These are phyloP conservation scores for Ascochyta clinopodiicola DNA, from an alignment of 2,329 filamentous ascomycete species.

Conservation along the genomic window DNA sequence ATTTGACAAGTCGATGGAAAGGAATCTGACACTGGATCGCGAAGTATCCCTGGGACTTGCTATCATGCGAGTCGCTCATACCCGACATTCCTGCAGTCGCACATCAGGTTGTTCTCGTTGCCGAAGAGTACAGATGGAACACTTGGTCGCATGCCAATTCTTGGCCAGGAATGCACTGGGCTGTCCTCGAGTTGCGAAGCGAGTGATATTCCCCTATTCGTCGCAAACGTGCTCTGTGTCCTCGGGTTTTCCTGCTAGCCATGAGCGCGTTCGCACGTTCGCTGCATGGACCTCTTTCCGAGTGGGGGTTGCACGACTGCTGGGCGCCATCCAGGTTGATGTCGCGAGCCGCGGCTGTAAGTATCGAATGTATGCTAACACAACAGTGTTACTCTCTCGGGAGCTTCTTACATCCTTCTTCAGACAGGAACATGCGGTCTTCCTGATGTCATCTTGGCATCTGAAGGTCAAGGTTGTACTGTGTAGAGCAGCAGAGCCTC, in stretches of 20 bases:
- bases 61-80: not conserved
- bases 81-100: not conserved
- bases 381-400: not conserved
- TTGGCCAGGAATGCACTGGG: constrained; percentile 4
- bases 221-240: not conserved
- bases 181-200: not conserved
- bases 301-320: not conserved
- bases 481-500: not conserved
- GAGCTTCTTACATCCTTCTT: not conserved
- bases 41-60: not conserved
- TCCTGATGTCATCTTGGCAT: not conserved
- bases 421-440: not conserved
- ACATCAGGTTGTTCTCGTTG: not conserved
- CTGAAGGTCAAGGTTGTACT: not conserved
- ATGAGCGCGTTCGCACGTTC: not conserved
- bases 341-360: not conserved
- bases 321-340: not conserved
- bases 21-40: not conserved
- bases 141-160: not conserved
- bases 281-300: not conserved
- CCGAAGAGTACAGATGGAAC: not conserved
- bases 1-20: not conserved
- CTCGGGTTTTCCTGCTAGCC: too few species aligned
- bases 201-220: not conserved
- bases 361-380: not conserved